phyloP scores from a whole-genome alignment of 176 grass and related monocot genomes.

The Eragrostis curvula region DNA sequence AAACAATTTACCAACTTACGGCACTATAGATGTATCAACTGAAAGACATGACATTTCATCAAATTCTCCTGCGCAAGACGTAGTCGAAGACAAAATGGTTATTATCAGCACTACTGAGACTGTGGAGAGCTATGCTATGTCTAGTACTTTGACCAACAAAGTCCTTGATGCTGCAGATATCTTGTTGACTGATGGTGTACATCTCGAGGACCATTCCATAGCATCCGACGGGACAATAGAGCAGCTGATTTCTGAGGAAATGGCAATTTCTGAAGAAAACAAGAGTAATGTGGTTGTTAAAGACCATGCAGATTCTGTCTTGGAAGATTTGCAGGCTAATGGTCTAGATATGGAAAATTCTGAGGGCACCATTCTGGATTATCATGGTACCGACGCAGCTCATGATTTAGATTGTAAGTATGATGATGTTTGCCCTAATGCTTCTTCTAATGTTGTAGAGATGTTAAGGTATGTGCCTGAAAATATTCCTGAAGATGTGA shows the following conservation, averaged over 20 bases:
- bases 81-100: conserved; percentile 39
- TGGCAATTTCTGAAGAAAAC: conserved; percentile 28
- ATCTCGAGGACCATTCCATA: conserved; percentile 23
- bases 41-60: conserved; percentile 37
- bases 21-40: conserved; percentile 32
- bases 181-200: conserved; percentile 21
- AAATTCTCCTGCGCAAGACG: conserved; percentile 25
- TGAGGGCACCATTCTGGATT: conserved; percentile 17
- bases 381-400: conserved; percentile 11
- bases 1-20: conserved; percentile 30
- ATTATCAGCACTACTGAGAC: conserved; percentile 41
- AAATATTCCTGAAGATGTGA: conserved; percentile 27
- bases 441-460: conserved; percentile 38
- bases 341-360: conserved; percentile 33
- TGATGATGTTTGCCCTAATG: conserved; percentile 28
- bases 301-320: conserved; percentile 26
- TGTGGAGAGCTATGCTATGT: conserved; percentile 30
- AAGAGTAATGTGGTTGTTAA: conserved; percentile 19
- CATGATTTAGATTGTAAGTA: conserved; percentile 42
- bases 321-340: conserved; percentile 39
- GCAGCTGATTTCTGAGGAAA: conserved; percentile 33
- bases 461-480: conserved; percentile 37
- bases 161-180: conserved; percentile 32
- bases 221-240: conserved; percentile 24
- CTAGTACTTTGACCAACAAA: conserved; percentile 36